Percentiles rank a stretch among this genome's conserved stretches.
phyloP scores from a whole-genome alignment of 768 basidiomycete genomes.

The Thelephora ganbajun region DNA sequence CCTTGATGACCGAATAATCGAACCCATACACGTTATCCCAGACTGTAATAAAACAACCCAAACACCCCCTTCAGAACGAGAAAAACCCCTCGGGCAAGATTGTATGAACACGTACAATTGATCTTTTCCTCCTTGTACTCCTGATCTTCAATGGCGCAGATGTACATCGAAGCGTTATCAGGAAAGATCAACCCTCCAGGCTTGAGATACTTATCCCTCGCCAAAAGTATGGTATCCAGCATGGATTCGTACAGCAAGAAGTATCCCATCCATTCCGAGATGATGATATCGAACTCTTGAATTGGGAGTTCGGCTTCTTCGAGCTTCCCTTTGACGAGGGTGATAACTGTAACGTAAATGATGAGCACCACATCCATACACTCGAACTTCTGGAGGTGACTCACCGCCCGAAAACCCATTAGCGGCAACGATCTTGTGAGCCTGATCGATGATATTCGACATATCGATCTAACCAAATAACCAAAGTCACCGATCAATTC shows the following conservation, averaged over 20 bases:
- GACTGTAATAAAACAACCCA: conserved; percentile 32
- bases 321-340: conserved; percentile 94
- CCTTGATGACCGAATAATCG: conserved; percentile 98
- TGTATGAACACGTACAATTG: conserved; percentile 92
- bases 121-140: conserved; percentile 99
- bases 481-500: neutral
- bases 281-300: conserved; percentile 92
- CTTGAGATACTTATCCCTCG: conserved; percentile 93
- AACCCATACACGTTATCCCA: conserved; percentile 99
- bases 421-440: conserved; percentile 88
- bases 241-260: conserved; percentile 98
- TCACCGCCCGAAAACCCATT: conserved; percentile 93
- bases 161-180: conserved; percentile 80
- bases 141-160: conserved; percentile 97
- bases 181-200: conserved; percentile 90
- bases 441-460: conserved; percentile 99
- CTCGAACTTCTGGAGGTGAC: conserved; percentile 15
- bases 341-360: conserved; percentile 47
- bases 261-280: conserved; percentile 99
- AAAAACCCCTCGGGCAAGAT: too few species aligned
- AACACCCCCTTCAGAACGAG: neutral
- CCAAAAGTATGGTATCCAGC: conserved; percentile 95
- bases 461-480: conserved; percentile 88
- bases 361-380: too few species aligned
- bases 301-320: conserved; percentile 86